Evolutionary conservation across 1,284 basidiomycete species (phyloP).

Genomic region (Tetrapyrgos nigripes): DNA sequence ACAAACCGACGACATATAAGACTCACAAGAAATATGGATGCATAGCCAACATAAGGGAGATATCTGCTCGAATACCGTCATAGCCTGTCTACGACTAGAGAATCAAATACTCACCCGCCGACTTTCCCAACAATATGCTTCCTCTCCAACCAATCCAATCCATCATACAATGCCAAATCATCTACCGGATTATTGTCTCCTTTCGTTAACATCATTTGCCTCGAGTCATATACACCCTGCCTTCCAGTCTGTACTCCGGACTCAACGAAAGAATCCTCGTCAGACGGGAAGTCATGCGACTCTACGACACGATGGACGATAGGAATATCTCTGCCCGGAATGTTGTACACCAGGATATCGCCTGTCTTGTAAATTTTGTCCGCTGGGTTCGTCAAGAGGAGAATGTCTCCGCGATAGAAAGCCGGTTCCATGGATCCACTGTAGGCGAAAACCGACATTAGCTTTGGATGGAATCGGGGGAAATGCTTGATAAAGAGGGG

Average conservation of each 20-base stretch:
- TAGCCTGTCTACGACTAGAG: background rate
- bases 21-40: conserved; percentile 61
- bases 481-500: conserved; percentile 3
- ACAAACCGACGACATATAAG: background rate
- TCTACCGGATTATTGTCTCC: conserved; percentile 68
- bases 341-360: conserved; percentile 97
- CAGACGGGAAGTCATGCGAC: conserved; percentile 66
- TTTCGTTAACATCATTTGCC: conserved; percentile 64
- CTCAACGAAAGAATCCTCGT: too few species aligned
- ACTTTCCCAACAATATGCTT: conserved; percentile 68
- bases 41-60: conserved; percentile 70
- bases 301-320: conserved; percentile 96
- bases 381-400: conserved; percentile 89
- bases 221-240: conserved; percentile 1
- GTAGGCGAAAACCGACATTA: conserved; percentile 8
- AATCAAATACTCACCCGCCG: conserved; percentile 47
- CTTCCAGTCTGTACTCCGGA: too few species aligned
- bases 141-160: conserved; percentile 59
- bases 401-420: conserved; percentile 93
- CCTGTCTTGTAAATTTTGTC: conserved; percentile 81
- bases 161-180: conserved; percentile 62
- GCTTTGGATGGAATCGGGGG: background rate
- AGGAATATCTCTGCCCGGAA: conserved; percentile 88
- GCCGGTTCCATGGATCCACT: conserved; percentile 99
- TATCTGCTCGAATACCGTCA: conserved; percentile 36